A percentile compares a stretch with the other conserved stretches of the same genome.
These are phyloP conservation scores for Plasmodium vinckei DNA, from an alignment of 169 alveolate genomes.

Conservation along the genomic window DNA sequence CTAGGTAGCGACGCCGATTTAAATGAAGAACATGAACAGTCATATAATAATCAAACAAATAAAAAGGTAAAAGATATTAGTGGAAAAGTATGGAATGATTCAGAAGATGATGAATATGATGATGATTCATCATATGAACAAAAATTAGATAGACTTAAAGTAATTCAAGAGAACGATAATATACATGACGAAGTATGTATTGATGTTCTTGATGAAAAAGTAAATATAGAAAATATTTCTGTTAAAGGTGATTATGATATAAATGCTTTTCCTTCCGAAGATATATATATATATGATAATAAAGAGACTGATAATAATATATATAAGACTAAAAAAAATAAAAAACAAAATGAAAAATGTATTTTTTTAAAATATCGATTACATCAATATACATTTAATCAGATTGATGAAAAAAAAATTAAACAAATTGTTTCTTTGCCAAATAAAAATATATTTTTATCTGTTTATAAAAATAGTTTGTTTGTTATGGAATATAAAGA, in stretches of 20 bases:
- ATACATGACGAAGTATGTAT: conserved; percentile 12
- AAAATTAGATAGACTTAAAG: neutral
- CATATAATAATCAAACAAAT: conserved; percentile 1
- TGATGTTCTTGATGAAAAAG: conserved; percentile 35
- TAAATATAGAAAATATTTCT: conserved; percentile 6
- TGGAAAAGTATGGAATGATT: conserved; percentile 44
- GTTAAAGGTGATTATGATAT: no score
- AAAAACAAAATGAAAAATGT: conserved; percentile 28
- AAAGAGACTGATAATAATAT: conserved; percentile 13
- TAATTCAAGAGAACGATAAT: conserved; percentile 37
- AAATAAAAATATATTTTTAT: conserved; percentile 33
- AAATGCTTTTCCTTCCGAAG: conserved; percentile 7
- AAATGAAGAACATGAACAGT: conserved; percentile 1
- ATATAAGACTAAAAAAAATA: conserved; percentile 19
- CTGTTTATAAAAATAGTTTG: conserved; percentile 28
- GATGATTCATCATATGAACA: neutral
- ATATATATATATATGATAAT: conserved; percentile 42
- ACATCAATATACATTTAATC: conserved; percentile 14
- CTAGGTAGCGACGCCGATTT: neutral
- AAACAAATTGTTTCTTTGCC: conserved; percentile 58
- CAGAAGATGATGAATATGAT: conserved; percentile 47
- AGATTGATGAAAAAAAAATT: conserved; percentile 38
- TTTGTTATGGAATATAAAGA: conserved; percentile 55
- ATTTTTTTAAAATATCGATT: conserved; percentile 44
- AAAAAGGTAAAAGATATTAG: conserved; percentile 1